Base-by-base conservation (phyloP, 176 grass and related monocot species). In the Triticum dicoccoides region DNA sequence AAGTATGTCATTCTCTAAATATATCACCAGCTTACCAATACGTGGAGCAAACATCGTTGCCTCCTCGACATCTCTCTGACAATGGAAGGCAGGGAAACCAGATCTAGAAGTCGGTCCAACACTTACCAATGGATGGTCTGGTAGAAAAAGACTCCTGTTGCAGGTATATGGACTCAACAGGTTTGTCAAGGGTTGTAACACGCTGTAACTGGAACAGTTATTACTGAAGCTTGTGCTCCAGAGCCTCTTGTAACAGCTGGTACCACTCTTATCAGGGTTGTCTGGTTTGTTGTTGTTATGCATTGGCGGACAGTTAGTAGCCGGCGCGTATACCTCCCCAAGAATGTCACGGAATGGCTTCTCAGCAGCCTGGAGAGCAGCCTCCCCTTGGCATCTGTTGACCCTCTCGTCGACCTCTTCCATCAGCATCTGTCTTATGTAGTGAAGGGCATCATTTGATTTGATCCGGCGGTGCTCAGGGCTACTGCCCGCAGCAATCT, bases 291-390 rank as follows among this genome's bases (percentile, higher is more conserved):
- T 29, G 15, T 52, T 61, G 44, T 8, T 67, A 68, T 18, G 65
- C 0, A 72, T 29, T 61, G 21, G 8, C n/a, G 23, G 41, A 12
- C 24, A 30, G 30, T 63, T 61, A 10, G 23, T 39, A n/a, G 74
- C 13, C 42, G 84, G 83, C 17, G 38, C 0, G 69, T 85, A 56
- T 51, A 82, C 66, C 78, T 87, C 80, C 33, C 23, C 65, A 14
- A 92, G 84, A 61, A 89, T 89, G 51, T 87, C 87, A 9, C 65
- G 80, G 61, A 92, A 92, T 21, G 61, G 24, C 58, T 90, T 89
- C 68, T 92, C 91, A 1, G 76, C 82, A 17, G 80, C 80, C 30
- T 76, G 87, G 81, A 92, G 73, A 12, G 87, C 69, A 0, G 65
- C 49, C 37, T 85, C 87, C 20, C 59, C 84, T 76, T 87, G 65